phyloP scores from a whole-genome alignment of 139 green algal genomes.

The Tetradesmus lagerheimii region DNA sequence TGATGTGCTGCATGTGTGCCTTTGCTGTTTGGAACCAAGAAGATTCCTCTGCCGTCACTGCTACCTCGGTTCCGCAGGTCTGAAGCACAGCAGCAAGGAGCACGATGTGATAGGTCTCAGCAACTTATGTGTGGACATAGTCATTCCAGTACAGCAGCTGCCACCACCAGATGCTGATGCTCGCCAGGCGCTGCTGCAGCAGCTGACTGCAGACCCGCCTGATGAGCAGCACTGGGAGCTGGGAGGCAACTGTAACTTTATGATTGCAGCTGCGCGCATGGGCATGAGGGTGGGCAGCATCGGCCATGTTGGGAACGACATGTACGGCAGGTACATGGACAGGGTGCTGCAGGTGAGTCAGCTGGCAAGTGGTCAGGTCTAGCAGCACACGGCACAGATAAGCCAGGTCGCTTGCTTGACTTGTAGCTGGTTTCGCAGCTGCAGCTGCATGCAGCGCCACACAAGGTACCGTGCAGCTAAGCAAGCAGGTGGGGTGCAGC shows the following conservation, averaged over 20 bases:
- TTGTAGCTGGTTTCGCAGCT: no score
- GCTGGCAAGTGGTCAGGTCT: neutral
- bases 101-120: conserved; percentile 80
- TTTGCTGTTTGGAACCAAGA: neutral
- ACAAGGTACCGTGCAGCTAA: no score
- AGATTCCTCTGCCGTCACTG: neutral
- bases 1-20: neutral
- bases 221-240: conserved; percentile 73
- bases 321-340: conserved; percentile 87
- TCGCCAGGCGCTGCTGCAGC: conserved; percentile 58
- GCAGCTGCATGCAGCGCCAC: no score
- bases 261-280: conserved; percentile 89
- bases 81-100: neutral
- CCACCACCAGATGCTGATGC: conserved; percentile 55
- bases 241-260: conserved; percentile 92
- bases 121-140: conserved; percentile 93
- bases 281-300: conserved; percentile 78
- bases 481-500: neutral
- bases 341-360: conserved; percentile 75
- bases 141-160: conserved; percentile 69
- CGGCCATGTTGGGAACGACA: conserved; percentile 86
- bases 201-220: conserved; percentile 62
- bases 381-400: neutral
- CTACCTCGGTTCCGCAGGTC: neutral
- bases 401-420: no score